Percentiles rank a stretch among this genome's conserved stretches.
phyloP scores from a whole-genome alignment of 2,329 filamentous ascomycete species.

The Alternaria incomplexa region DNA sequence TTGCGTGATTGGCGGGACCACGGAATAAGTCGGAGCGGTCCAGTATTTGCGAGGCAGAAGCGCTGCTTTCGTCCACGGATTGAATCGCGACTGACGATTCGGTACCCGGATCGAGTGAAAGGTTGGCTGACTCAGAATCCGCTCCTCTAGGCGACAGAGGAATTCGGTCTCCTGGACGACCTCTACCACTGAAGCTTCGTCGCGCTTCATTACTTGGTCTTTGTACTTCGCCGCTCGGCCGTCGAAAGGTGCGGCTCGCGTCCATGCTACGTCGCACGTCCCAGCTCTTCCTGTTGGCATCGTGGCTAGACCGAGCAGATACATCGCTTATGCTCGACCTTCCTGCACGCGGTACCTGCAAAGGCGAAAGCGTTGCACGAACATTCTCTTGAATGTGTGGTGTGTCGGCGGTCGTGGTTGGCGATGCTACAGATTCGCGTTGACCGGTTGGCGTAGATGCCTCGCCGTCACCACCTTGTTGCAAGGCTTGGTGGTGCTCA shows the following conservation, averaged over 20 bases:
- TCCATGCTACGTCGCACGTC: slow-evolving; percentile 46
- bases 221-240: slow-evolving; percentile 42
- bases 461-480: slow-evolving; percentile 12
- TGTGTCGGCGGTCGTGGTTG: slow-evolving; percentile 25
- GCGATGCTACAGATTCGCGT: slow-evolving; percentile 15
- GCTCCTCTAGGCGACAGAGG: slow-evolving; percentile 59
- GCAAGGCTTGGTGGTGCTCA: slow-evolving; percentile 46
- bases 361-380: slow-evolving; percentile 53
- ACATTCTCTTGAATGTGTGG: slow-evolving; percentile 49
- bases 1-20: slow-evolving; percentile 67
- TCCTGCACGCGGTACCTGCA: slow-evolving; percentile 41
- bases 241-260: slow-evolving; percentile 61
- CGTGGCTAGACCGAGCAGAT: slow-evolving; percentile 50
- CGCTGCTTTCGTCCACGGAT: slow-evolving; percentile 68
- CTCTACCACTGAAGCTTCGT: slow-evolving; percentile 68
- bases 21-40: slow-evolving; percentile 87
- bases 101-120: slow-evolving; percentile 75
- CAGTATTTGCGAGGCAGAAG: slow-evolving; percentile 90
- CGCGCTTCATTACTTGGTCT: slow-evolving; percentile 42
- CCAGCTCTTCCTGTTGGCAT: slow-evolving; percentile 48
- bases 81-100: slow-evolving; percentile 72
- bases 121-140: slow-evolving; percentile 75
- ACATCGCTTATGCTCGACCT: slow-evolving; percentile 52
- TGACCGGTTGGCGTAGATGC: slow-evolving; percentile 21
- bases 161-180: slow-evolving; percentile 57